These are phyloP conservation scores for Ceriops tagal DNA, from an alignment of 345 rosid species.

Conservation along the genomic window DNA sequence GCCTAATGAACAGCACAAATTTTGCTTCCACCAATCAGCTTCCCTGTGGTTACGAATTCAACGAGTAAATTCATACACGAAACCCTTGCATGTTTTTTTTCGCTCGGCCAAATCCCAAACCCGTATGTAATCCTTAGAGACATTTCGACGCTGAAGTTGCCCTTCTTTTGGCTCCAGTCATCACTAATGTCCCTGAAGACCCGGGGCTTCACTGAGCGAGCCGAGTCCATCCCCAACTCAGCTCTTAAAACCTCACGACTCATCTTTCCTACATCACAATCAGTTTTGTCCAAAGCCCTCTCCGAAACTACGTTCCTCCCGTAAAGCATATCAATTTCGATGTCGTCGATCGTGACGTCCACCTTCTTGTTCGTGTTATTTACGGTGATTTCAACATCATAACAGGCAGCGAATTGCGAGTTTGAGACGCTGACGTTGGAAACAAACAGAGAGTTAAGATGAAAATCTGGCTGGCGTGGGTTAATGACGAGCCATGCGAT, in stretches of 20 bases:
- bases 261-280: neutral
- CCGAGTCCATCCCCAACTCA: neutral
- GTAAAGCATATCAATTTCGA: neutral
- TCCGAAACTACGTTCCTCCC: neutral
- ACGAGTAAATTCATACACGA: constrained; percentile 14
- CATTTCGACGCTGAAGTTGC: neutral
- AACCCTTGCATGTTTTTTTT: neutral
- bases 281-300: too few species aligned
- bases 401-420: neutral
- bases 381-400: neutral
- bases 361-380: too few species aligned
- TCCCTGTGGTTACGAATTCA: constrained; percentile 4
- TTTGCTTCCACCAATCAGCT: constrained; percentile 13
- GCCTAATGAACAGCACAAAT: neutral
- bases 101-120: constrained; percentile 13
- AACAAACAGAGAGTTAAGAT: neutral
- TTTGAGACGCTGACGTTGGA: neutral
- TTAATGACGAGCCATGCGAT: neutral
- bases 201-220: neutral
- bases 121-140: neutral
- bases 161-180: constrained; percentile 21
- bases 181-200: constrained; percentile 14
- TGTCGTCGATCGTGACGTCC: neutral
- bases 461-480: neutral
- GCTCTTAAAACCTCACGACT: neutral